Conservation (phyloP, 306 rosid species). For the Medicago ruthenica region DNA sequence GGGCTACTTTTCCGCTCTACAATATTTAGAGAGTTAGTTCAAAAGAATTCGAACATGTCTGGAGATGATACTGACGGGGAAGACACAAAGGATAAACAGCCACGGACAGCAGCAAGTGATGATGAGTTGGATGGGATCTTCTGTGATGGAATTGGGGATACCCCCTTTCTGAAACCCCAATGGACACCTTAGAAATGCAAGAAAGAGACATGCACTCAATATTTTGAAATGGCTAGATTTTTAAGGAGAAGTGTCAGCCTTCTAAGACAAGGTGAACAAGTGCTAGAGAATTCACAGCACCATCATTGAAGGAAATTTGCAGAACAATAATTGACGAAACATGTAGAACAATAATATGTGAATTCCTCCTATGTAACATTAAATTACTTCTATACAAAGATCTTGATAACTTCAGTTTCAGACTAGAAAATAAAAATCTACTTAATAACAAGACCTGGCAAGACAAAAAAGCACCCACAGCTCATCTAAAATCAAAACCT, state of each 20-base stretch:
- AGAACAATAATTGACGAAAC: constrained; percentile 10
- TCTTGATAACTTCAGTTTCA: constrained; percentile 26
- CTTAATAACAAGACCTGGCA: constrained; percentile 5
- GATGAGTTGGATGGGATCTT: constrained; percentile 62
- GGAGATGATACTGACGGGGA: constrained; percentile 60
- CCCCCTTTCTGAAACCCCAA: constrained; percentile 55
- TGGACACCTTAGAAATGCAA: constrained; percentile 48
- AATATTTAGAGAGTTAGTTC: constrained; percentile 65
- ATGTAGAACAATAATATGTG: constrained; percentile 5
- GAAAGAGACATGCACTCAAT: constrained; percentile 52
- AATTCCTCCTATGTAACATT: constrained; percentile 12
- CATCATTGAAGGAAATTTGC: neutral
- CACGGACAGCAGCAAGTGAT: constrained; percentile 32
- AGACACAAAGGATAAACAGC: constrained; percentile 51
- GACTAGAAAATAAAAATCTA: too few relatives aligned
- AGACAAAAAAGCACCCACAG: neutral
- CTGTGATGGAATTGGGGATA: constrained; percentile 51
- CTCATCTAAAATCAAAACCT: neutral
- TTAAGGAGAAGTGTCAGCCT: neutral
- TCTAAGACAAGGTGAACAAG: neutral
- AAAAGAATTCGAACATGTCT: constrained; percentile 59
- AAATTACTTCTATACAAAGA: constrained; percentile 13
- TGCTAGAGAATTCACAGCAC: constrained; percentile 33
- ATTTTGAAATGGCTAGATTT: constrained; percentile 31
- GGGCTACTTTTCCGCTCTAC: constrained; percentile 74